Base-by-base conservation (phyloP, 495 filamentous ascomycete species). In the Aspergillus indologenus region DNA sequence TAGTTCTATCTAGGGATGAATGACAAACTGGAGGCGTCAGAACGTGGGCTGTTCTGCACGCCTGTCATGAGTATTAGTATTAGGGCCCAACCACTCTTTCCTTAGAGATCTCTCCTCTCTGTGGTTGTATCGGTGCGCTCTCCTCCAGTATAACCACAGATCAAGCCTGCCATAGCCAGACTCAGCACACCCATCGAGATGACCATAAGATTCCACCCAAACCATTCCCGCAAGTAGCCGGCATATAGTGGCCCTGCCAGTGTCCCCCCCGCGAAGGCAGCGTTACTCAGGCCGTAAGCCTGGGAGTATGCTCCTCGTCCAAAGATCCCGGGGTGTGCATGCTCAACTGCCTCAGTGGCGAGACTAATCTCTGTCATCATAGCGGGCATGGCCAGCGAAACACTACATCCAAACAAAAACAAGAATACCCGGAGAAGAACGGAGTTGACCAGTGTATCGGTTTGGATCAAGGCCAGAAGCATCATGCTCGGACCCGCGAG, bases 181-280 rank as follows among this genome's bases (percentile, higher is more conserved):
- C 54, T 48, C 18, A 56, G 19, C 12, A 5, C 54, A 11, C 54
- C 54, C 53, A 61, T 7, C 2, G 53, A 43, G 5, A 47, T 4
- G 1, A 8, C 14, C 59, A 61, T 61, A 15, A n/a, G 12, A 8
- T 6, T 23, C 59, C 59, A 61, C 15, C 59, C 59, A 19, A 21
- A 21, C 17, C n/a, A 19, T n/a, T 57, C 46, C 20, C 53, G 24
- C 43, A 57, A 45, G 43, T 52, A 61, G 1, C 59, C 59, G 20
- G 53, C 59, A 21, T 29, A 47, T 0, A 61, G 42, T 1, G 59
- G 59, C 20, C 59, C 59, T 1, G 24, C 53, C 18, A 57, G 7
- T 17, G 52, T 61, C 12, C 59, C 59, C 0, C 18, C 31, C 8
- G 59, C 59, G 56, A 61, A 61, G 0, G 29, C 59, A 22, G 51